Evolutionary conservation across 169 alveolate species (phyloP).

Genomic region (Eimeria maxima): DNA sequence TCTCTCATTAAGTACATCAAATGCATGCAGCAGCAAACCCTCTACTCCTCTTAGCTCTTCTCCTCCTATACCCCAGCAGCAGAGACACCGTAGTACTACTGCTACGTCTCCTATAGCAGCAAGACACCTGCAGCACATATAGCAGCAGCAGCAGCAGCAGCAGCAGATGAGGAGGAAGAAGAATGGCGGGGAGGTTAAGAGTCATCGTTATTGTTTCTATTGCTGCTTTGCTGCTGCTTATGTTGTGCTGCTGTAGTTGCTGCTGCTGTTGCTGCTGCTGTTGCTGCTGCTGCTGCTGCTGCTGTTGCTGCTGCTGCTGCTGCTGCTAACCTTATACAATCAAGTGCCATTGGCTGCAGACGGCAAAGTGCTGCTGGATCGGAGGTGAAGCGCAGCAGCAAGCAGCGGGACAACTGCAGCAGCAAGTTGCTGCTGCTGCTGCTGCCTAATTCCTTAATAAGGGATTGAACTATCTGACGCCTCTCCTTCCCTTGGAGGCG

Average conservation of each 20-base stretch:
- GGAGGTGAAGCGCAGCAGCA: slow-evolving; percentile 46
- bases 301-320: slow-evolving; percentile 42
- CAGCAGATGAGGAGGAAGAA: neutral
- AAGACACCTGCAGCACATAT: slow-evolving; percentile 23
- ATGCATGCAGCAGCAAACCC: slow-evolving; percentile 58
- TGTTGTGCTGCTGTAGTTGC: neutral
- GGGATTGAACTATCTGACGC: slow-evolving; percentile 25
- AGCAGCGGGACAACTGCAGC: slow-evolving; percentile 31
- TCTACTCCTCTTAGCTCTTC: slow-evolving; percentile 32
- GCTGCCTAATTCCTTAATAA: slow-evolving; percentile 10
- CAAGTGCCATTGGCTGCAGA: slow-evolving; percentile 46
- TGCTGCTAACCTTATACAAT: slow-evolving; percentile 26
- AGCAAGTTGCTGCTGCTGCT: neutral
- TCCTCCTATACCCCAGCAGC: slow-evolving; percentile 53
- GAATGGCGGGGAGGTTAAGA: neutral
- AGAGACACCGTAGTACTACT: slow-evolving; percentile 53
- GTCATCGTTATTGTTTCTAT: too few relatives aligned
- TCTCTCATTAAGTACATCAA: slow-evolving; percentile 25
- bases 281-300: slow-evolving; percentile 41
- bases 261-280: neutral
- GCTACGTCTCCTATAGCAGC: slow-evolving; percentile 50
- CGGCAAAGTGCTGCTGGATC: slow-evolving; percentile 7
- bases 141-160: too few relatives aligned
- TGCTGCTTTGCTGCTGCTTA: slow-evolving; percentile 3
- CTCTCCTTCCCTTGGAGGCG: slow-evolving; percentile 1